Percentiles rank a stretch among this genome's conserved stretches.
phyloP scores from a whole-genome alignment of 768 basidiomycete species.

The Leccinum subgranulosum region DNA sequence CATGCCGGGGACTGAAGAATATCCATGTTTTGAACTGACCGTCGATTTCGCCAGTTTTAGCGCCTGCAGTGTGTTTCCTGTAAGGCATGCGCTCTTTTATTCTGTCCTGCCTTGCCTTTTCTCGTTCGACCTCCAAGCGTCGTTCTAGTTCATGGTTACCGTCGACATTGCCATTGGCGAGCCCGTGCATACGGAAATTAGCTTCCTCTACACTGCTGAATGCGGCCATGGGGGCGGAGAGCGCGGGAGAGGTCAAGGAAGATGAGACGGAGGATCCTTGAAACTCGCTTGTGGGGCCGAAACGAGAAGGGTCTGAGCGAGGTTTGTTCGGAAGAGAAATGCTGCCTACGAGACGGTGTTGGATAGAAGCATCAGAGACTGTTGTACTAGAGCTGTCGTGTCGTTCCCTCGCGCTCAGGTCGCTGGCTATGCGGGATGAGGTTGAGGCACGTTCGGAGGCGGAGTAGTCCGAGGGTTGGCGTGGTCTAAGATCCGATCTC shows the following conservation, averaged over 20 bases:
- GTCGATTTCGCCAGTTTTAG: conserved; percentile 80
- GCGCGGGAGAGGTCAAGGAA: conserved; percentile 42
- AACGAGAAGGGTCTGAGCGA: conserved; percentile 16
- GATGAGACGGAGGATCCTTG: conserved; percentile 23
- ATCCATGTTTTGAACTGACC: conserved; percentile 45
- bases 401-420: conserved; percentile 28
- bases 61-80: conserved; percentile 47
- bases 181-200: conserved; percentile 53
- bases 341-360: conserved; percentile 30
- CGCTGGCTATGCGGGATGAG: conserved; percentile 37
- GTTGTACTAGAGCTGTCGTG: conserved; percentile 53
- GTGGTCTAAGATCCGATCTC: conserved; percentile 61
- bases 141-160: conserved; percentile 55
- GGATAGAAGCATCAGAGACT: conserved; percentile 42
- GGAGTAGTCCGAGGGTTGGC: conserved; percentile 51
- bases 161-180: conserved; percentile 51
- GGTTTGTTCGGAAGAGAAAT: conserved; percentile 16
- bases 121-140: conserved; percentile 58
- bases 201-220: conserved; percentile 54
- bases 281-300: conserved; percentile 13
- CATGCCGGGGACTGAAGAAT: neutral
- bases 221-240: conserved; percentile 61
- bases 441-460: conserved; percentile 47
- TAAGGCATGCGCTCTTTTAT: conserved; percentile 68
- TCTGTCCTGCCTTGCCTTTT: conserved; percentile 63